Percentiles rank a stretch among this genome's conserved stretches.
Evolutionary conservation across 2,329 filamentous ascomycete species (phyloP).

Genomic region (Stagonosporopsis tanaceti): DNA sequence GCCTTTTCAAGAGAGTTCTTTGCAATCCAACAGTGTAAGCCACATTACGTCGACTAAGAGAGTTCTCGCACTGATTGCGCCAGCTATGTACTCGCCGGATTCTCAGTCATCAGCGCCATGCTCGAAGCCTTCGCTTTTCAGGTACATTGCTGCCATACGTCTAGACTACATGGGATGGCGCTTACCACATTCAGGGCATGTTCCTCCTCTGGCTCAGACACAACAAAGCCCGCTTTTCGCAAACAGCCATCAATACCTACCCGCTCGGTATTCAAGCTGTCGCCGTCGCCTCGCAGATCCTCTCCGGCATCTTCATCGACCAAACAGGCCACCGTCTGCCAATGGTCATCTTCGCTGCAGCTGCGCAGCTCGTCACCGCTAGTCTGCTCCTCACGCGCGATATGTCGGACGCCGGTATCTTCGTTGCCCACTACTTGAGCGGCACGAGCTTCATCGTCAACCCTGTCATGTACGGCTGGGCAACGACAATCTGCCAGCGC

Average conservation of each 20-base stretch:
- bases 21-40: slow-evolving; percentile 24
- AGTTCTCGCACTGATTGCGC: neutral
- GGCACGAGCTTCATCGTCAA: slow-evolving; percentile 51
- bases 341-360: slow-evolving; percentile 42
- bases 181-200: slow-evolving; percentile 16
- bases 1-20: slow-evolving; percentile 29
- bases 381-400: slow-evolving; percentile 43
- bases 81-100: slow-evolving; percentile 51
- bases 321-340: slow-evolving; percentile 42
- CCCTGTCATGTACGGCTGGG: slow-evolving; percentile 51
- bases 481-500: slow-evolving; percentile 47
- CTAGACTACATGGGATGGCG: neutral
- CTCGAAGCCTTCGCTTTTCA: slow-evolving; percentile 45
- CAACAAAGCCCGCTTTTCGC: slow-evolving; percentile 32
- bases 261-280: slow-evolving; percentile 65
- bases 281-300: slow-evolving; percentile 59
- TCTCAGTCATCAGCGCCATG: slow-evolving; percentile 44
- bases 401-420: slow-evolving; percentile 41
- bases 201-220: slow-evolving; percentile 33
- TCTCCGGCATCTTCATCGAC: slow-evolving; percentile 49
- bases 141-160: neutral
- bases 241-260: slow-evolving; percentile 64
- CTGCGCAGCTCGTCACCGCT: slow-evolving; percentile 44
- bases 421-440: slow-evolving; percentile 48
- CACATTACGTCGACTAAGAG: too few species aligned